Base-by-base conservation (phyloP, 2,329 filamentous ascomycete genomes). In the Calonectria pauciramosa region DNA sequence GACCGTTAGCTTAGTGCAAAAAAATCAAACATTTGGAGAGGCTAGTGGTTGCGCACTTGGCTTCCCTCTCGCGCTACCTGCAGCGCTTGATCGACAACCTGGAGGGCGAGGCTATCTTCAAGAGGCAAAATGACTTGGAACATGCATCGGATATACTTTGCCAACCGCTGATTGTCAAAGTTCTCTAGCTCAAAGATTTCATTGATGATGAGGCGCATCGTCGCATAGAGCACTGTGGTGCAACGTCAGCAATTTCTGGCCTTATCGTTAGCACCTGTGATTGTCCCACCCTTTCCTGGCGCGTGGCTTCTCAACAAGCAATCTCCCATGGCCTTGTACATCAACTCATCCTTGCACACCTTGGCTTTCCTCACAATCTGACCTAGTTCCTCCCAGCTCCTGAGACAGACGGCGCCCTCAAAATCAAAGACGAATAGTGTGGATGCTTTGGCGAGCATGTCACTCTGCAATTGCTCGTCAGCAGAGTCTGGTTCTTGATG, bases 121-220 rank as follows among this genome's bases (percentile, higher is more conserved):
- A 89, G 86, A 1, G 90, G 86, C 0, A 96, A 84, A 0, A 93
- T 90, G 1, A 92, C 87, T 75, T 94, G 93, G 77, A 96, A 94
- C 2, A 97, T 87, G 79, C 94, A 96, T 1, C 95, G 91, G 59
- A 96, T 90, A 86, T 97, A 98, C 79, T 93, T 94, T 10, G 94
- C 91, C 1, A 97, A 86, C 78, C 91, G 92, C 1, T 83, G 81
- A 6, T 88, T 87, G 75, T 93, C 89, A 56, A 93, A 91, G 0
- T 84, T 80, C 23, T 92, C 88, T 1, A 92, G 83, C 1, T 84
- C 87, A 84, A 91, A 93, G 23, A 94, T 92, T 63, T 92, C 87
- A 79, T 94, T 94, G 80, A 97, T 91, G 73, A 96, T 92, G 74
- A 92, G 90, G 60, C 93, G 90, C 72, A 96, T 87, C 0, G 86